Conservation (phyloP, 257 asterid species). For the Fraxinus excelsior region DNA sequence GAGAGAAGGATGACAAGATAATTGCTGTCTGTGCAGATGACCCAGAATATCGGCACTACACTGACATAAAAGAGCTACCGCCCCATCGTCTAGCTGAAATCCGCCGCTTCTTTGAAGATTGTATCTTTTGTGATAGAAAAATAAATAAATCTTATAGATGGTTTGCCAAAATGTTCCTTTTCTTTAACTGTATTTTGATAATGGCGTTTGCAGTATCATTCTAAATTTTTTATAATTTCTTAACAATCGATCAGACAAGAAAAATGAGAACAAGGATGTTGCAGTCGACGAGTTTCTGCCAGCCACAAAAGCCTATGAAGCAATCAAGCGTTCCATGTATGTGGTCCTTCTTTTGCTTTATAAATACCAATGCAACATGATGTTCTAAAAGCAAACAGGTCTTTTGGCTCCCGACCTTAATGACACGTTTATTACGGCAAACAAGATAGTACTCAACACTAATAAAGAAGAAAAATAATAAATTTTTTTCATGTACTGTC, state of each 20-base stretch:
- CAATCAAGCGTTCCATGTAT: constrained; percentile 83
- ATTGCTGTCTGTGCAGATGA: constrained; percentile 98
- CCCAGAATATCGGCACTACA: constrained; percentile 81
- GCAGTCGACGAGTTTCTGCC: constrained; percentile 85
- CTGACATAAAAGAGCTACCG: constrained; percentile 89
- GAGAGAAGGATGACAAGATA: constrained; percentile 95
- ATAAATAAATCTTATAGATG: constrained; percentile 13
- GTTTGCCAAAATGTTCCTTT: neutral
- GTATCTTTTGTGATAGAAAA: constrained; percentile 67
- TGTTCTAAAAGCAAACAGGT: neutral
- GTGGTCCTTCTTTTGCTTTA: constrained; percentile 23
- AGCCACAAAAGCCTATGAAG: constrained; percentile 71
- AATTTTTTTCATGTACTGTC: no score
- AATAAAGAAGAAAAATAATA: no score
- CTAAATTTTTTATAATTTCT: constrained; percentile 20
- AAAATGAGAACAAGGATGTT: constrained; percentile 94
- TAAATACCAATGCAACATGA: neutral
- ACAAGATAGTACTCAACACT: neutral
- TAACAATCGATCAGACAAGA: constrained; percentile 66
- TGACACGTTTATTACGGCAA: neutral
- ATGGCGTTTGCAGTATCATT: neutral
- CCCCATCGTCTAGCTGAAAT: constrained; percentile 95
- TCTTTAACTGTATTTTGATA: neutral
- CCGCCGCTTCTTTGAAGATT: constrained; percentile 92
- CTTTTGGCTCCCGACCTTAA: neutral